Evolutionary conservation across 306 rosid genomes (phyloP).

Genomic region (Vigna angularis): DNA sequence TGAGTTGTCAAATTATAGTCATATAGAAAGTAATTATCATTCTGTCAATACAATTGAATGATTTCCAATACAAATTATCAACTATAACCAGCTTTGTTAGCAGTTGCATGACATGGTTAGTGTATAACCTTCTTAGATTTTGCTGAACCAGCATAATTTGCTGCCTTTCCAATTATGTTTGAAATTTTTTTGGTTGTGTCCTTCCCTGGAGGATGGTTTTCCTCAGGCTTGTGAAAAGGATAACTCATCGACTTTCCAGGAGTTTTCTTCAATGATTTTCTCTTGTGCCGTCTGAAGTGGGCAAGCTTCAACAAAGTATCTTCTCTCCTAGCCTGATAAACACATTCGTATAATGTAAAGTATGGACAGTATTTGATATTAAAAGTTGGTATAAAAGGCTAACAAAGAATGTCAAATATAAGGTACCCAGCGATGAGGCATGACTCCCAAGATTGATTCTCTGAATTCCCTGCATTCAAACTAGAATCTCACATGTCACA

Average conservation of each 20-base stretch:
- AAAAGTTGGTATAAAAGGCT: neutral
- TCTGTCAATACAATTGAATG: slow-evolving; percentile 26
- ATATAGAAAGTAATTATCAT: slow-evolving; percentile 39
- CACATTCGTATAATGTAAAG: slow-evolving; percentile 38
- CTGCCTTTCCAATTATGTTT: slow-evolving; percentile 88
- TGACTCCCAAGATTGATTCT: slow-evolving; percentile 94
- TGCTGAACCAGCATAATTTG: slow-evolving; percentile 85
- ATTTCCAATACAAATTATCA: slow-evolving; percentile 27
- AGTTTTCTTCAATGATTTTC: slow-evolving; percentile 79
- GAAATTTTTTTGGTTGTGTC: slow-evolving; percentile 92
- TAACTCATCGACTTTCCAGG: slow-evolving; percentile 69
- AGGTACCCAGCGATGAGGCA: slow-evolving; percentile 98
- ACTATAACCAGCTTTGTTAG: neutral
- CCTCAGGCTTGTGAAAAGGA: slow-evolving; percentile 94
- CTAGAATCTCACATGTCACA: slow-evolving; percentile 63
- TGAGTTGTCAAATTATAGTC: slow-evolving; percentile 13
- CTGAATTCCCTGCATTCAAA: slow-evolving; percentile 98
- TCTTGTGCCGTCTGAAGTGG: slow-evolving; percentile 88
- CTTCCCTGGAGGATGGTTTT: slow-evolving; percentile 95
- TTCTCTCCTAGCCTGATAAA: slow-evolving; percentile 94
- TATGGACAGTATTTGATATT: slow-evolving; percentile 13
- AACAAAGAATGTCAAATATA: slow-evolving; percentile 38
- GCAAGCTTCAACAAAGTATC: slow-evolving; percentile 83
- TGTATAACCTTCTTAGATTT: slow-evolving; percentile 77
- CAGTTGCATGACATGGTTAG: slow-evolving; percentile 37